phyloP scores from a whole-genome alignment of 1,284 basidiomycete genomes.

The Trichosporon coremiiforme region DNA sequence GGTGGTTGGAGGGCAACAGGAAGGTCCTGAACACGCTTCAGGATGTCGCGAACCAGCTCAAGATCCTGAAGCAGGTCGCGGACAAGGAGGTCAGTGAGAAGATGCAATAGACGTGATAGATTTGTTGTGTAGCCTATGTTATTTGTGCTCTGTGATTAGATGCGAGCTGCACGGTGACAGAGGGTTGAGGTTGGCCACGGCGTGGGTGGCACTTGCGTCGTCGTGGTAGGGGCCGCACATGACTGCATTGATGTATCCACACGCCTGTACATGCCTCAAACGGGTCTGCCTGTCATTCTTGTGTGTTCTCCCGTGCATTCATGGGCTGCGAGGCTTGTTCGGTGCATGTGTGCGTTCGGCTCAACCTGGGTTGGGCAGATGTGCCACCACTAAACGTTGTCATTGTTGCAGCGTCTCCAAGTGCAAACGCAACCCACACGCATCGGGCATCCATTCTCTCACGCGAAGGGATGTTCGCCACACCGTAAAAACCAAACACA shows the following conservation, averaged over 20 bases:
- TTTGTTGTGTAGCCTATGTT: not conserved
- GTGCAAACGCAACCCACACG: not conserved
- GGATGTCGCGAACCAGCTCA: slow-evolving; percentile 55
- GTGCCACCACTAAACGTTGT: not conserved
- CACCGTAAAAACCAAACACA: too few species aligned
- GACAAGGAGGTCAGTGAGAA: slow-evolving; percentile 50
- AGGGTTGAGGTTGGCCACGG: too few species aligned
- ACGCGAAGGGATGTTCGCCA: too few species aligned
- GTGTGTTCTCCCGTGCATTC: not conserved
- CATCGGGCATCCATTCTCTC: too few species aligned
- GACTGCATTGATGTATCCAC: too few species aligned
- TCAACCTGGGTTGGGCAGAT: not conserved
- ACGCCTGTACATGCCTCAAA: too few species aligned
- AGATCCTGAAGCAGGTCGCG: slow-evolving; percentile 54
- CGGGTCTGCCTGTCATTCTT: too few species aligned
- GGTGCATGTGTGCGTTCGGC: not conserved
- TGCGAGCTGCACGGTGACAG: not conserved
- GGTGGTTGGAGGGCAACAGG: slow-evolving; percentile 71
- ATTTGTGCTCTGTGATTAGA: not conserved
- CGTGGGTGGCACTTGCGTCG: not conserved
- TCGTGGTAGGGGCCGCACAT: too few species aligned
- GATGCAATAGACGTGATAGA: slow-evolving; percentile 21
- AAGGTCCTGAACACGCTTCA: slow-evolving; percentile 52
- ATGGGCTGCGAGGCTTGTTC: too few species aligned
- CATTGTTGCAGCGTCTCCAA: not conserved